Evolutionary conservation across 352 stramenopile genomes (phyloP).

Genomic region (Peronospora farinosa): DNA sequence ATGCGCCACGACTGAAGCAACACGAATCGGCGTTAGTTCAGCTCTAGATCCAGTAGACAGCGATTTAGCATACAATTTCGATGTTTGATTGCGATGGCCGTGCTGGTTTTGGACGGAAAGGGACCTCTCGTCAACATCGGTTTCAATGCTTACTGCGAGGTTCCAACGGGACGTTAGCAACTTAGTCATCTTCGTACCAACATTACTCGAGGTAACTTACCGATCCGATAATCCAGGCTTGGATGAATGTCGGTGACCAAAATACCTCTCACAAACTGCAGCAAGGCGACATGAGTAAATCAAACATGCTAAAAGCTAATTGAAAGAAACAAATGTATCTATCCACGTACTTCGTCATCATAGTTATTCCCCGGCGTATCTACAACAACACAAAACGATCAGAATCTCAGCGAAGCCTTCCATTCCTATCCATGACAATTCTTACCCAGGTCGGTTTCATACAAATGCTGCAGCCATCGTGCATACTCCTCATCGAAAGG

Average conservation of each 20-base stretch:
- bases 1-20: constrained; percentile 46
- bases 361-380: constrained; percentile 43
- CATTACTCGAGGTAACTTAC: constrained; percentile 14
- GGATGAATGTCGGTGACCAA: constrained; percentile 26
- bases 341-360: constrained; percentile 38
- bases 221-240: constrained; percentile 33
- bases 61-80: constrained; percentile 29
- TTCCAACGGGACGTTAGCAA: constrained; percentile 1
- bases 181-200: background rate
- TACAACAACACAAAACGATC: constrained; percentile 10
- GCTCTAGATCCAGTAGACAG: constrained; percentile 6
- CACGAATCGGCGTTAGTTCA: constrained; percentile 9
- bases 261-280: constrained; percentile 31
- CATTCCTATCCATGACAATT: constrained; percentile 2
- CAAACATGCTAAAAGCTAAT: background rate
- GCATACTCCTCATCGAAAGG: constrained; percentile 85
- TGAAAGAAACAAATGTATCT: background rate
- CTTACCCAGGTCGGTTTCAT: constrained; percentile 79
- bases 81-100: constrained; percentile 15
- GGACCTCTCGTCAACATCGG: constrained; percentile 30
- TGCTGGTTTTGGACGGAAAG: constrained; percentile 22
- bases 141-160: constrained; percentile 48
- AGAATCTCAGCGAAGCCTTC: constrained; percentile 1
- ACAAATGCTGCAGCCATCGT: constrained; percentile 81
- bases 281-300: background rate